These are phyloP conservation scores for Mangifera indica DNA, from an alignment of 345 rosid genomes.

Conservation along the genomic window DNA sequence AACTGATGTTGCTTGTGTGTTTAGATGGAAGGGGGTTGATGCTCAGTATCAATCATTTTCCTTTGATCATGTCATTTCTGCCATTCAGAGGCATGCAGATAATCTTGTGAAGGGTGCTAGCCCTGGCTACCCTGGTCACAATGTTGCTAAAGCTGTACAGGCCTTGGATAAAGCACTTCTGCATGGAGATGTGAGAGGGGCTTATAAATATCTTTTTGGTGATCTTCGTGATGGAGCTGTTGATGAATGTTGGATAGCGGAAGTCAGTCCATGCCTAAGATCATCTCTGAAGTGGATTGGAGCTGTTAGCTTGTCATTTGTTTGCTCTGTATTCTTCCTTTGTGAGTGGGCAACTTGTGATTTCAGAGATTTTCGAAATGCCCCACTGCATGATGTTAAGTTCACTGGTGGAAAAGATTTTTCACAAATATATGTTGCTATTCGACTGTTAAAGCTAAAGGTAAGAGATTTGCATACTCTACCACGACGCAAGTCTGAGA, in stretches of 20 bases:
- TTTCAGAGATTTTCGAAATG: constrained; percentile 75
- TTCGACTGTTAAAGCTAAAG: constrained; percentile 75
- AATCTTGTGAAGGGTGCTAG: constrained; percentile 72
- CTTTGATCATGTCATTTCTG: constrained; percentile 64
- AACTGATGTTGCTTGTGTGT: constrained; percentile 45
- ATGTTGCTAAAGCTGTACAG: constrained; percentile 84
- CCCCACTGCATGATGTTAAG: constrained; percentile 56
- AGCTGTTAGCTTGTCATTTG: constrained; percentile 58
- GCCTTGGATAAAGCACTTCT: constrained; percentile 83
- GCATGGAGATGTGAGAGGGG: constrained; percentile 69
- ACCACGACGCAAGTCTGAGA: constrained; percentile 36
- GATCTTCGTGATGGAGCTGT: constrained; percentile 71
- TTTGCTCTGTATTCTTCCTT: constrained; percentile 81
- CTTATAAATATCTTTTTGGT: constrained; percentile 68
- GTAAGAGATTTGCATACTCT: constrained; percentile 49
- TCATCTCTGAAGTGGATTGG: constrained; percentile 85
- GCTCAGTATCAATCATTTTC: constrained; percentile 72
- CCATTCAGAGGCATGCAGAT: constrained; percentile 72
- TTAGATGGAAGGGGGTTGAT: constrained; percentile 66
- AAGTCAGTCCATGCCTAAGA: constrained; percentile 79
- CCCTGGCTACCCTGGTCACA: constrained; percentile 62
- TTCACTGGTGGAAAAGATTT: constrained; percentile 81
- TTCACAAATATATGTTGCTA: constrained; percentile 76
- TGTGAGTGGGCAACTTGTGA: constrained; percentile 99
- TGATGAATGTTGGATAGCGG: constrained; percentile 81